Base-by-base conservation (phyloP, 805 yeast species). In the Kodamaea lidongshanica region DNA sequence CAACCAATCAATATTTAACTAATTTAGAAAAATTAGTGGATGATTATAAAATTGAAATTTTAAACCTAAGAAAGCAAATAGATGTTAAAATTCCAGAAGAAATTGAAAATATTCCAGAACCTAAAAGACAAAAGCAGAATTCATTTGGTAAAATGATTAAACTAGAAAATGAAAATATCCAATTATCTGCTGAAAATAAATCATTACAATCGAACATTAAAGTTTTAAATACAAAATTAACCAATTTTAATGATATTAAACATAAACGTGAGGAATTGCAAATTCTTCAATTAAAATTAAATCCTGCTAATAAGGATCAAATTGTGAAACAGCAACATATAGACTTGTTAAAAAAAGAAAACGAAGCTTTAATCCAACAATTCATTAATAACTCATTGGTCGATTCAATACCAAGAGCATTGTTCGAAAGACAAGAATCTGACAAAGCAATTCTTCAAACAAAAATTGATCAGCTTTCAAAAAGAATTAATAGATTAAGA, bases 231-330 rank as follows among this genome's bases (percentile, higher is more conserved):
- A 52, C 56, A 11, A 69, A 68, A 29, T 28, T 59, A 20, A 45
- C 57, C 2, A 38, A 59, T 16, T 30, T 45, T 4, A 39, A 44
- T 12, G 25, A 35, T n/a, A 33, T 56, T 4, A 39, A 49, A 12
- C 7, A 32, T 6, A 50, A 51, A 25, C 41, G 39, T 18, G 37
- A 45, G 7, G 39, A 50, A 16, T 37, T 66, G 2, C 67, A 77
- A 30, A 65, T 84, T 2, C 50, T 85, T 9, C 81, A 81, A 49
- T 53, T 82, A 34, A 65, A 78, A 26, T 67, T 72, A 18, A 83
- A 79, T 48, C 94, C 94, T 2, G 66, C 77, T 9, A 33, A 66
- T 2, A 62, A 61, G 10, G 79, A 79, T 40, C 88, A 83, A 47
- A 51, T 66, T n/a, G 60, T 78, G 10, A 79, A 77, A 40, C 65